These are phyloP conservation scores for Esteya vermicola DNA, from an alignment of 2,329 filamentous ascomycete species.

Conservation along the genomic window DNA sequence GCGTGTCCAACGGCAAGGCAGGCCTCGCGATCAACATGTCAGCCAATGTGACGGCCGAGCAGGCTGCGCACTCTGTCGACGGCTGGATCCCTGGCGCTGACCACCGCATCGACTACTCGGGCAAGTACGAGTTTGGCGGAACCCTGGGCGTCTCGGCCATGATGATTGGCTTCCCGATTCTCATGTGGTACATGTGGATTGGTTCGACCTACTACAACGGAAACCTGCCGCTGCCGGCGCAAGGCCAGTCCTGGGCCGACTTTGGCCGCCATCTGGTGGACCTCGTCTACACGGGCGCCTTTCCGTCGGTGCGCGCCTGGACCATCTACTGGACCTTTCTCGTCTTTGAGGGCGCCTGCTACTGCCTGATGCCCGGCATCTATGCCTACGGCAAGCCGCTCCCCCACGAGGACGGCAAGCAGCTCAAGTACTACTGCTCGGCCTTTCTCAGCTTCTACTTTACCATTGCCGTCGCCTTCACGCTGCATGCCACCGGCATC, in stretches of 20 bases:
- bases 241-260: slow-evolving; percentile 52
- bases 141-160: slow-evolving; percentile 64
- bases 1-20: slow-evolving; percentile 16
- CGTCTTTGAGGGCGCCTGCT: slow-evolving; percentile 68
- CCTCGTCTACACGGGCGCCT: slow-evolving; percentile 72
- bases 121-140: slow-evolving; percentile 74
- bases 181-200: slow-evolving; percentile 99
- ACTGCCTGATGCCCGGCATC: slow-evolving; percentile 76
- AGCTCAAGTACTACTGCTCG: slow-evolving; percentile 90
- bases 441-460: slow-evolving; percentile 77
- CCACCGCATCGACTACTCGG: slow-evolving; percentile 48
- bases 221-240: slow-evolving; percentile 53
- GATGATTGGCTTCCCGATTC: slow-evolving; percentile 83
- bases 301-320: slow-evolving; percentile 73
- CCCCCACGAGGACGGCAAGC: slow-evolving; percentile 66
- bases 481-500: slow-evolving; percentile 65
- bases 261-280: slow-evolving; percentile 59
- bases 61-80: slow-evolving; percentile 24
- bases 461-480: slow-evolving; percentile 58
- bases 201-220: slow-evolving; percentile 88
- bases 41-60: slow-evolving; percentile 16
- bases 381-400: slow-evolving; percentile 81
- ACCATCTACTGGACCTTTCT: slow-evolving; percentile 90
- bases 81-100: slow-evolving; percentile 46
- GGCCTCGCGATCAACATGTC: slow-evolving; percentile 13